Percentiles rank a stretch among this genome's conserved stretches.
Evolutionary conservation across 1,284 basidiomycete genomes (phyloP).

Genomic region (Ustilago nuda): DNA sequence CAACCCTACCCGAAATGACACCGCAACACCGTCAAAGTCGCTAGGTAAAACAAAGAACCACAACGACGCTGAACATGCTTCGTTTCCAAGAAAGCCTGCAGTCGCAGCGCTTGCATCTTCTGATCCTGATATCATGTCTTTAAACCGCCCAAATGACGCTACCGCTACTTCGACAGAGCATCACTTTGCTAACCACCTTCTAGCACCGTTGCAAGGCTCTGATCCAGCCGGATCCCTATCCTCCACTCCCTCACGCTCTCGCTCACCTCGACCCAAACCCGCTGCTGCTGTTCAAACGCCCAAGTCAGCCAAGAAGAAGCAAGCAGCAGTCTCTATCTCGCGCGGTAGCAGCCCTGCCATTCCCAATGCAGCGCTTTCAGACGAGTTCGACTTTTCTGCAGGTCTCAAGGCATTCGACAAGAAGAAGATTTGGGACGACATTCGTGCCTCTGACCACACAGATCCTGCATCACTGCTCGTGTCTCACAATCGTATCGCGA

Average conservation of each 20-base stretch:
- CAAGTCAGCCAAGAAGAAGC: constrained; percentile 38
- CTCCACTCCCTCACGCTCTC: constrained; percentile 45
- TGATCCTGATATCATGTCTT: constrained; percentile 36
- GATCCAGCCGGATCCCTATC: constrained; percentile 31
- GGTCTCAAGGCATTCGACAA: constrained; percentile 50
- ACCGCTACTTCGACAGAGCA: constrained; percentile 1
- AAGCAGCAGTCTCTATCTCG: constrained; percentile 3
- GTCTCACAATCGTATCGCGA: constrained; percentile 43
- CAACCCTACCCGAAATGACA: constrained; percentile 8
- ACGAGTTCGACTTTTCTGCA: constrained; percentile 48
- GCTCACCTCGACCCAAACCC: constrained; percentile 38
- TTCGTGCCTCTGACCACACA: constrained; percentile 45
- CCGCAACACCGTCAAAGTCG: constrained; percentile 13
- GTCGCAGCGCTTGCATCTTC: constrained; percentile 10
- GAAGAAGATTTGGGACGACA: constrained; percentile 53
- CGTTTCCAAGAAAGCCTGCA: constrained; percentile 8
- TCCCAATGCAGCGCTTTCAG: constrained; percentile 29
- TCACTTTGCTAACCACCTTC: constrained; percentile 11
- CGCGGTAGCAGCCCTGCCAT: constrained; percentile 34
- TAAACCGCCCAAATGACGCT: constrained; percentile 12
- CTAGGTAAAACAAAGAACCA: constrained; percentile 22
- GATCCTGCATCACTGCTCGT: constrained; percentile 43
- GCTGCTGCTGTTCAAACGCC: constrained; percentile 24
- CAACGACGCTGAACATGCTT: constrained; percentile 2
- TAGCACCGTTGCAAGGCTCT: constrained; percentile 17